Conservation (phyloP, 73 alveolate species). For the Paramecium caudatum region DNA sequence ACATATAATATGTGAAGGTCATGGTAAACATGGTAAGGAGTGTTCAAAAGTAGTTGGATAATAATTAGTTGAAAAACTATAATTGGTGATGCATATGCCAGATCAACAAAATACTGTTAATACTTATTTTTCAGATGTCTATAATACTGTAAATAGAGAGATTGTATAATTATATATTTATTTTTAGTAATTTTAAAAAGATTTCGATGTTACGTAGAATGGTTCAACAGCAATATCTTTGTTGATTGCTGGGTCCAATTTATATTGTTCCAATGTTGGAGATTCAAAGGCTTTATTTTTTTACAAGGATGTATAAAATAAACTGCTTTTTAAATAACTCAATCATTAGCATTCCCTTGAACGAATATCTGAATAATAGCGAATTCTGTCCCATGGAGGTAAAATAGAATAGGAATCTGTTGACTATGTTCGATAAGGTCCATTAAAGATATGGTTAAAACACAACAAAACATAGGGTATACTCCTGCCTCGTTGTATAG, state of each 20-base stretch:
- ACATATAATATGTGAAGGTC: conserved; percentile 35
- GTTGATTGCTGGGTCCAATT: neutral
- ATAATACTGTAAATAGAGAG: neutral
- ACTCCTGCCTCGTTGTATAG: neutral
- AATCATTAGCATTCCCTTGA: conserved; percentile 8
- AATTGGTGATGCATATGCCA: too few relatives aligned
- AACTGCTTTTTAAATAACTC: neutral
- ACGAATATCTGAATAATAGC: conserved; percentile 16
- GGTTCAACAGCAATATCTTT: neutral
- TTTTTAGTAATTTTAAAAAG: neutral
- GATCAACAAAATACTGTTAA: too few relatives aligned
- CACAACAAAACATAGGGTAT: conserved; percentile 6
- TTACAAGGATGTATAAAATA: neutral
- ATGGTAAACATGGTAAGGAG: conserved; percentile 7
- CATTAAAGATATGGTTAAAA: conserved; percentile 1
- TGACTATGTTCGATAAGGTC: neutral
- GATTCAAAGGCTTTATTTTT: neutral
- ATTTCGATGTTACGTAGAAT: neutral
- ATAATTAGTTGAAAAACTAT: neutral
- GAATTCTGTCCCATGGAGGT: neutral
- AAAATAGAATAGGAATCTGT: conserved; percentile 12
- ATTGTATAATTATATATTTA: neutral
- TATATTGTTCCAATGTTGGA: conserved; percentile 5
- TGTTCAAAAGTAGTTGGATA: neutral
- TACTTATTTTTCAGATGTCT: conserved; percentile 6